Conservation (phyloP, 2,329 filamentous ascomycete species). For the Aspergillus pseudoglaucus region DNA sequence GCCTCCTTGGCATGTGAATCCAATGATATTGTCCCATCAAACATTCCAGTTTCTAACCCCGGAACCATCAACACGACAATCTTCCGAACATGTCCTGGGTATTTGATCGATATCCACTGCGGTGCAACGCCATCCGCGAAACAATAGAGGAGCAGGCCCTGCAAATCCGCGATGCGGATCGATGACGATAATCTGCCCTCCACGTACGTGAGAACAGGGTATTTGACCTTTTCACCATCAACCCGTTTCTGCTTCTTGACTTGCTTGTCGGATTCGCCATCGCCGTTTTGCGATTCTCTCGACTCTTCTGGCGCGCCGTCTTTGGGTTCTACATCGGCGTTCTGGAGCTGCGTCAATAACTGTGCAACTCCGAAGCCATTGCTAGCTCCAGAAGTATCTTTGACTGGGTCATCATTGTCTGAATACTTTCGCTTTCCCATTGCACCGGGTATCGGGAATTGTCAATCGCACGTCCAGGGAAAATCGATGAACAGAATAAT, state of each 20-base stretch:
- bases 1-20: conserved; percentile 24
- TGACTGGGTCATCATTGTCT: conserved; percentile 19
- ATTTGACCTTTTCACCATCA: conserved; percentile 42
- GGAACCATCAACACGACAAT: conserved; percentile 89
- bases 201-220: conserved; percentile 48
- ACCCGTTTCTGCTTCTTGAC: conserved; percentile 26
- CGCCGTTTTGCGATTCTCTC: conserved; percentile 7
- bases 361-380: conserved; percentile 26
- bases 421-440: conserved; percentile 31
- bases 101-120: conserved; percentile 57
- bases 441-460: background rate
- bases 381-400: conserved; percentile 7
- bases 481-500: background rate
- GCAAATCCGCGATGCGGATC: conserved; percentile 54
- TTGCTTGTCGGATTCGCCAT: conserved; percentile 11
- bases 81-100: conserved; percentile 56
- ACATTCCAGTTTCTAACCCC: conserved; percentile 85
- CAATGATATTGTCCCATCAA: conserved; percentile 52
- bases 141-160: conserved; percentile 53
- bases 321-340: conserved; percentile 7
- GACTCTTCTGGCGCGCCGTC: conserved; percentile 3
- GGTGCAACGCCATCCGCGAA: conserved; percentile 56
- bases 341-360: conserved; percentile 25
- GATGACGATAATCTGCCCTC: conserved; percentile 49
- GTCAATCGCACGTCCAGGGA: background rate